Base-by-base conservation (phyloP, 345 rosid species). In the Draba incana region DNA sequence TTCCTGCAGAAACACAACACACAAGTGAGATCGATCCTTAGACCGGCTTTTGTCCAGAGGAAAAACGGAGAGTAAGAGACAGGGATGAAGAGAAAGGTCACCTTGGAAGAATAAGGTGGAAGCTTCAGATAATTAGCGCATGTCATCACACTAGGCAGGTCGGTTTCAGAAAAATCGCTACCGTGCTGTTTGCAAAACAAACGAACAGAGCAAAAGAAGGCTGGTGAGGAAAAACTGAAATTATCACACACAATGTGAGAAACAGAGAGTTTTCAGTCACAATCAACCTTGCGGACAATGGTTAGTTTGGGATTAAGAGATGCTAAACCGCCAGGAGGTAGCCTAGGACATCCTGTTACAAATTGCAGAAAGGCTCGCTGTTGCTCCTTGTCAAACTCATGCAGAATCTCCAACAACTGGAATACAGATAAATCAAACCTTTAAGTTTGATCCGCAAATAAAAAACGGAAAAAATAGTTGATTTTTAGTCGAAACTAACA, bases 111-210 rank as follows among this genome's bases (percentile, higher is more conserved):
- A 74, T 90, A 93, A 54, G 97, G 89, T 2, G 98, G 98, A 64
- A 93, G 81, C 84, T 93, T 93, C 71, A 93, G 84, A 71, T 93
- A 93, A 81, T 93, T 93, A 65, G 97, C 98, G 65, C 97, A 90
- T 38, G 98, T 93, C 98, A 90, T 93, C 79, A 93, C 98, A 42
- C 98, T 90, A 35, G 97, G 98, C 53, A 93, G 77, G 81, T 90
- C 98, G 2, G 77, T 77, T 72, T 93, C 94, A 1, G 81, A 86
- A 46, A 76, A 77, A 60, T 79, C 83, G 81, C 88, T 80, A 53
- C 86, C 84, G 43, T 83, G 89, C 98, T 93, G 89, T 71, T 35
- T 68, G 59, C 24, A 66, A 23, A 42, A 59, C 61, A 66, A 57
- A 53, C 7, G 62, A 24, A 11, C 13, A 46, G 24, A 6, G 33